These are phyloP conservation scores for Xylariaceae sp. DNA, from an alignment of 2,329 filamentous ascomycete species.

Conservation along the genomic window DNA sequence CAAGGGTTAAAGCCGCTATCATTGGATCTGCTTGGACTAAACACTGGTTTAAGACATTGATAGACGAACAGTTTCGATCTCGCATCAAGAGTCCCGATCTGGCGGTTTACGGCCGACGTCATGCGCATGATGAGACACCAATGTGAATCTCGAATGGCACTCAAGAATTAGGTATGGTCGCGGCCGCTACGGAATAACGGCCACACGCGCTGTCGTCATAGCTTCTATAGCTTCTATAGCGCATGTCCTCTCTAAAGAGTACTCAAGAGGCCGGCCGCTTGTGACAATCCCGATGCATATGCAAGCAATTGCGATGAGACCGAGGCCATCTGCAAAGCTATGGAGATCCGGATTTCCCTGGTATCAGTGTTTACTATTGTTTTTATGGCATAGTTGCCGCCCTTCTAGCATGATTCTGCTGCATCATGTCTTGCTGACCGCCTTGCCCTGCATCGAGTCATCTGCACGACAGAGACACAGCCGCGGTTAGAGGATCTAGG, in stretches of 20 bases:
- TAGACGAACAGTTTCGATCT: slow-evolving; percentile 26
- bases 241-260: too few relatives aligned
- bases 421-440: slow-evolving; percentile 18
- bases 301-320: slow-evolving; percentile 26
- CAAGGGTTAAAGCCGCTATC: too few relatives aligned
- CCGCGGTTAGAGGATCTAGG: slow-evolving; percentile 20
- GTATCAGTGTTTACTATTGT: slow-evolving; percentile 14
- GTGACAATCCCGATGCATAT: slow-evolving; percentile 26
- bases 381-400: slow-evolving; percentile 19
- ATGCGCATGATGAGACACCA: slow-evolving; percentile 25
- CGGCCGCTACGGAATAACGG: not conserved
- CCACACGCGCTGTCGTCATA: slow-evolving; percentile 22
- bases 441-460: slow-evolving; percentile 25
- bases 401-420: slow-evolving; percentile 11
- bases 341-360: slow-evolving; percentile 8
- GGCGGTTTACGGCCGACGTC: slow-evolving; percentile 33
- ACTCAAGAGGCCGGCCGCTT: slow-evolving; percentile 15
- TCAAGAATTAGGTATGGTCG: slow-evolving; percentile 7
- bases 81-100: slow-evolving; percentile 30
- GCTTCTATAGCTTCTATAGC: not conserved
- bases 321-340: slow-evolving; percentile 16
- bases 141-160: slow-evolving; percentile 13
- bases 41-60: slow-evolving; percentile 17
- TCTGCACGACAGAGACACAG: slow-evolving; percentile 26
- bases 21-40: too few relatives aligned